Conservation (phyloP, 169 alveolate species). For the Cystoisospora suis region DNA sequence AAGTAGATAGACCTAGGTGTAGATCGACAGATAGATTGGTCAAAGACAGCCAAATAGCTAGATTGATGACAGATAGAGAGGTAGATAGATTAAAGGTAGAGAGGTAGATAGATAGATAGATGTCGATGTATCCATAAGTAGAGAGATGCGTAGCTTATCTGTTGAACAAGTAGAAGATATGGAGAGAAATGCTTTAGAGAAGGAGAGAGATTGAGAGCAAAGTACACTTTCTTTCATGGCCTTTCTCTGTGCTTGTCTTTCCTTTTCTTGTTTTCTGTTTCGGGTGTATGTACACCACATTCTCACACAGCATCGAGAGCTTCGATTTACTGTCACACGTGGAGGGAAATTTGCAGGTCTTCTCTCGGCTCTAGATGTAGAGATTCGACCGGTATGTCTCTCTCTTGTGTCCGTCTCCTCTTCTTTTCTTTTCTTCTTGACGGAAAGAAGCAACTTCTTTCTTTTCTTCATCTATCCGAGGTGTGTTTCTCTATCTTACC, state of each 20-base stretch:
- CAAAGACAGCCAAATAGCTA: no score
- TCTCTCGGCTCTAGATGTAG: slow-evolving; percentile 83
- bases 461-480: not conserved
- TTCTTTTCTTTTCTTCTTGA: no score
- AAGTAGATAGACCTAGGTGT: not conserved
- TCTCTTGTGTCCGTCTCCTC: no score
- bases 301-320: slow-evolving; percentile 71
- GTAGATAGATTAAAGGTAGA: no score
- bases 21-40: not conserved
- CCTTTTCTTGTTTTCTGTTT: not conserved
- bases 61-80: no score
- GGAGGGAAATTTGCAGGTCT: slow-evolving; percentile 80
- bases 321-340: slow-evolving; percentile 65
- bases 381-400: slow-evolving; percentile 77
- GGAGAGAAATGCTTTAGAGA: no score
- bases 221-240: not conserved
- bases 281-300: slow-evolving; percentile 71
- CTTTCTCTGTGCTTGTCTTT: not conserved
- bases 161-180: no score
- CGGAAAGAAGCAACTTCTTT: not conserved
- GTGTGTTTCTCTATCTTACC: no score
- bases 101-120: no score
- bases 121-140: no score
- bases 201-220: no score
- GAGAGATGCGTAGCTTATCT: no score